These are phyloP conservation scores for Acer negundo DNA, from an alignment of 345 rosid genomes.

Conservation along the genomic window DNA sequence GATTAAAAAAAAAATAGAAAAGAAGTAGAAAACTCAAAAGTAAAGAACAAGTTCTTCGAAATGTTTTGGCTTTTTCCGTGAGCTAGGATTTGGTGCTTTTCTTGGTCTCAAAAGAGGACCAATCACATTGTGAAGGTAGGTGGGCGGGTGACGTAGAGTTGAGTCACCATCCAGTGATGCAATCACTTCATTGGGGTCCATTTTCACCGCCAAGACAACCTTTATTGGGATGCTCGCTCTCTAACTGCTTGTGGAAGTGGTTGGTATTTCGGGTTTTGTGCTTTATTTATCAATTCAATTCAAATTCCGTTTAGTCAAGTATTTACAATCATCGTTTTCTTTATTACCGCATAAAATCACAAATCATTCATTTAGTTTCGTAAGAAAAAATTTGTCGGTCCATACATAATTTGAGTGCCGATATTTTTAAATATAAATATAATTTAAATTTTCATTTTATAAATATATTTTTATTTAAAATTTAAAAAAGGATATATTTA, in stretches of 20 bases:
- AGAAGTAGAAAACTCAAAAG: not conserved
- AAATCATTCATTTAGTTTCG: too few relatives aligned
- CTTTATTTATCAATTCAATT: not conserved
- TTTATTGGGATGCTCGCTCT: not conserved
- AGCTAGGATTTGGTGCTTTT: not conserved
- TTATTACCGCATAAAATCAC: too few relatives aligned
- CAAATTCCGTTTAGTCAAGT: not conserved
- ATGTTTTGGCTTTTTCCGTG: not conserved
- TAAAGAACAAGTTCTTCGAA: not conserved
- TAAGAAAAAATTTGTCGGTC: too few relatives aligned
- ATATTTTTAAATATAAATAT: too few relatives aligned
- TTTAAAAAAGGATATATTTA: too few relatives aligned
- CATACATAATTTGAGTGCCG: too few relatives aligned
- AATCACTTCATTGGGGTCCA: not conserved
- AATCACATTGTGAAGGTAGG: not conserved
- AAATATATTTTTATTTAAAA: too few relatives aligned
- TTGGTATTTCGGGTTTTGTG: not conserved
- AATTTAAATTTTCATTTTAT: too few relatives aligned
- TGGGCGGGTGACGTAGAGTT: not conserved
- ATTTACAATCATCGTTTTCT: not conserved
- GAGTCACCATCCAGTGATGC: slow-evolving; percentile 10
- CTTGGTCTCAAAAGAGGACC: not conserved
- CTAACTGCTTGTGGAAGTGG: not conserved
- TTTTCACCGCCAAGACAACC: not conserved
- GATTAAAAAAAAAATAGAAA: not conserved